Evolutionary conservation across 2,329 filamentous ascomycete genomes (phyloP).

Genomic region (Claviceps sp.): DNA sequence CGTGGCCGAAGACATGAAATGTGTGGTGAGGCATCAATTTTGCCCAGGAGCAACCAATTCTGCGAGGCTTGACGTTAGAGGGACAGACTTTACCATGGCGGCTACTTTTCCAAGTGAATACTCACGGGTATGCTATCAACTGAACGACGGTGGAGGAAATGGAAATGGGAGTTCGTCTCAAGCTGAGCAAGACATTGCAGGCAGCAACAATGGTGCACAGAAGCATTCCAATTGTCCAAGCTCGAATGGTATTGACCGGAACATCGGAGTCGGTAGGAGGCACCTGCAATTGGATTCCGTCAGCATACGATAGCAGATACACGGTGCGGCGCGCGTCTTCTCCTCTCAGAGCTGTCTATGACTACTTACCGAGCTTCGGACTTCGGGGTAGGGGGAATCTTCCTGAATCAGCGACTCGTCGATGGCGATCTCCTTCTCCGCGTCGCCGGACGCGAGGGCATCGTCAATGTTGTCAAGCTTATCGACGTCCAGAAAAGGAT

Average conservation of each 20-base stretch:
- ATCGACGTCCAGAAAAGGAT: slow-evolving; percentile 42
- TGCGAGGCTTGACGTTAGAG: background rate
- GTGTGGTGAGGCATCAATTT: slow-evolving; percentile 17
- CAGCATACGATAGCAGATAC: background rate
- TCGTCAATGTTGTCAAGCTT: slow-evolving; percentile 38
- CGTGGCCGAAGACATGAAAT: slow-evolving; percentile 19
- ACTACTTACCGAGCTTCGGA: slow-evolving; percentile 13
- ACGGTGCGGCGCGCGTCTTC: background rate
- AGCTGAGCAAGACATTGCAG: slow-evolving; percentile 39
- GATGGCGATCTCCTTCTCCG: slow-evolving; percentile 30
- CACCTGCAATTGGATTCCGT: slow-evolving; percentile 5
- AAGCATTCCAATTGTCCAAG: slow-evolving; percentile 43
- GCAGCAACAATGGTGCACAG: slow-evolving; percentile 44
- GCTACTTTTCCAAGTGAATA: background rate
- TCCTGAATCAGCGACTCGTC: slow-evolving; percentile 35
- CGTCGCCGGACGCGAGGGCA: slow-evolving; percentile 29
- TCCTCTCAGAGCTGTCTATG: background rate
- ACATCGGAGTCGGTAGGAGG: slow-evolving; percentile 37
- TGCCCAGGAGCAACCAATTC: slow-evolving; percentile 20
- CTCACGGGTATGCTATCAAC: slow-evolving; percentile 36
- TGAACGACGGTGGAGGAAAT: slow-evolving; percentile 43
- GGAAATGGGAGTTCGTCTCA: slow-evolving; percentile 35
- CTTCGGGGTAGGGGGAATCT: slow-evolving; percentile 29
- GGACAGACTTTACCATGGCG: background rate
- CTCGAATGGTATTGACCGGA: slow-evolving; percentile 43